Evolutionary conservation across 176 grass and related monocot genomes (phyloP), one percentile per base, ranked within the genome.

Genomic region (Paspalum vaginatum): DNA sequence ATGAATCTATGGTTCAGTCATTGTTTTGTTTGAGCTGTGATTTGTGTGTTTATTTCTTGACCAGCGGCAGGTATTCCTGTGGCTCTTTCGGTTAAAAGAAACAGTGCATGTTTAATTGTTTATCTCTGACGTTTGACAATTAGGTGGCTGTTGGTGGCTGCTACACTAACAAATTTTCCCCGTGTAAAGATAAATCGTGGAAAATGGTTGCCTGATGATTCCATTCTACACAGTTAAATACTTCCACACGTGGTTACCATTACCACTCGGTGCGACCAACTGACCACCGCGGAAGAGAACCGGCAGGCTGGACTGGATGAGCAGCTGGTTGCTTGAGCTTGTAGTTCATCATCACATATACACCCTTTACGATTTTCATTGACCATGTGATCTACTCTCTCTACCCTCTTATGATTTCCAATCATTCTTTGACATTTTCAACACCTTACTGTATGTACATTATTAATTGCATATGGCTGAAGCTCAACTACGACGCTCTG

Each of bases 391-490:
- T 17, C 56, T n/a, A n/a, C 46, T 46, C 44, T 62, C 53, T 32
- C 45, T 70, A 45, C 52, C 21, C 38, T 44, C 21, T 53, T 61
- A 37, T 53, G 46, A 42, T 61, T 62, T 54, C 46, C n/a, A 4
- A 59, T 13, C 45, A 1, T 62, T 71, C 16, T 61, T 82, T 83
- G 73, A 87, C 79, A 78, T 57, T 63, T 70, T 15, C 21, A 77
- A 5, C 25, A 57, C 9, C 55, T 39, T 20, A 45, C 3, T 11
- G 32, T 32, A 32, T 32, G 12, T 61, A 55, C 7, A 15, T n/a
- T 65, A 64, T 24, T 12, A 20, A 22, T 27, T 17, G 32, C 37
- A 63, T 38, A 16, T 44, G 14, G 76, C 79, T 65, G 12, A 21
- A 21, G 76, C 79, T 65, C 9, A 21, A 21, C 57, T 26, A 60